Evolutionary conservation across 768 basidiomycete species (phyloP).

Genomic region (Suillus discolor): DNA sequence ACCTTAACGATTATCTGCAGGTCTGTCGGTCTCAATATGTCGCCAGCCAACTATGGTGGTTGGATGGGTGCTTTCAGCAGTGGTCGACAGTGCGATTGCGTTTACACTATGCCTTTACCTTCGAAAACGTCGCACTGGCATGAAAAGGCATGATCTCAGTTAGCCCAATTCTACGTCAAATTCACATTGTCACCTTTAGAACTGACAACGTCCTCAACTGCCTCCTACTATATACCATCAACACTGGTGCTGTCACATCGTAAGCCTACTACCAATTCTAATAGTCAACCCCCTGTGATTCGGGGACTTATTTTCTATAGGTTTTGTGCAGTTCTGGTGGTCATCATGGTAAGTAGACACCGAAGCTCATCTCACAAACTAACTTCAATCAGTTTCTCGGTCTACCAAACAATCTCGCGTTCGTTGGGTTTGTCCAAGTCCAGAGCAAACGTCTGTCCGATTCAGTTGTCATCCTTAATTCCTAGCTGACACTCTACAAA

Average conservation of each 20-base stretch:
- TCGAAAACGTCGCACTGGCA: constrained; percentile 14
- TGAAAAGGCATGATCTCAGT: constrained; percentile 7
- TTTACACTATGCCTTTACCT: constrained; percentile 6
- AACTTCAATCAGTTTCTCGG: constrained; percentile 8
- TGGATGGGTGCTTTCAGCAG: constrained; percentile 11
- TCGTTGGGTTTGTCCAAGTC: too few species aligned
- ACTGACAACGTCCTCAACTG: constrained; percentile 20
- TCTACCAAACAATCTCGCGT: constrained; percentile 5
- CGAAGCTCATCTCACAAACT: background rate
- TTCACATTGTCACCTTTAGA: background rate
- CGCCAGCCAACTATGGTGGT: constrained; percentile 17
- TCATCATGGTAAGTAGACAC: constrained; percentile 11
- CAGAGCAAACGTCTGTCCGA: too few species aligned
- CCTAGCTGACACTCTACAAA: too few species aligned
- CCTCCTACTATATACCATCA: constrained; percentile 21
- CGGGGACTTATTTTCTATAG: constrained; percentile 1
- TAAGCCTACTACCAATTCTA: background rate
- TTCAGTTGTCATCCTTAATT: too few species aligned
- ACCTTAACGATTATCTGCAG: background rate
- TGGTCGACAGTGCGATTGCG: background rate
- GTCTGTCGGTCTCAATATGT: background rate
- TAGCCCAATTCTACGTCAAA: too few species aligned
- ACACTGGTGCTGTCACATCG: constrained; percentile 19
- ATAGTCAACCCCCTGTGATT: background rate
- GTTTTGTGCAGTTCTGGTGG: constrained; percentile 13